Evolutionary conservation across 805 yeast species (phyloP), one percentile per base, ranked within the genome.

Genomic region (Zygosaccharomyces siamensis): DNA sequence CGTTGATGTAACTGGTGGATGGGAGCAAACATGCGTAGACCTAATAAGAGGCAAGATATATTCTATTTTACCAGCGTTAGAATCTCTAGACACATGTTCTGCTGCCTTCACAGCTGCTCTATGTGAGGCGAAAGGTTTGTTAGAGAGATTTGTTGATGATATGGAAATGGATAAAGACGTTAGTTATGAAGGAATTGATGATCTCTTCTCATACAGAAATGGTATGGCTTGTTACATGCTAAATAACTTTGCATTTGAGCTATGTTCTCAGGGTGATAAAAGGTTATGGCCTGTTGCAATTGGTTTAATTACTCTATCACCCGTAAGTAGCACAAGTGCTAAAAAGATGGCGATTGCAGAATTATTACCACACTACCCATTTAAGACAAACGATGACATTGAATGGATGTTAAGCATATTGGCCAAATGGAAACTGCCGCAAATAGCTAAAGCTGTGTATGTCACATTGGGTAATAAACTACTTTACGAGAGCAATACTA

Each of bases 321-420:
- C 75, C 16, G 73, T 76, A n/a, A 61, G 70, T 10, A 68, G 68
- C 18, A 64, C 78, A 2, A 53, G 57, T 35, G 57, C 61, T 4
- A 64, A 60, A 39, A 64, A 58, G 45, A 39, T 51, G 33, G 59
- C 78, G 0, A 72, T 86, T 31, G 74, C 79, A 3, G 81, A 79
- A 50, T 73, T 78, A 42, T 66, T 86, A 31, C 87, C 88, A 4
- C 74, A 73, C 20, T 85, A 72, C 60, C 72, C 81, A 39, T 81
- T 81, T 58, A 68, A 75, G 46, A 81, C 83, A 7, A 84, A 82
- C 59, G 90, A 85, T 61, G 95, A 86, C 61, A 73, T 84, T 52
- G 93, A 86, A 63, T 86, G 92, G 92, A 77, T 83, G 39, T 68
- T 86, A 45, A 78, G 87, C 2, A 71, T 86, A 4, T 84, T 92